Base-by-base conservation (phyloP, 257 asterid genomes). In the Rehmannia glutinosa region DNA sequence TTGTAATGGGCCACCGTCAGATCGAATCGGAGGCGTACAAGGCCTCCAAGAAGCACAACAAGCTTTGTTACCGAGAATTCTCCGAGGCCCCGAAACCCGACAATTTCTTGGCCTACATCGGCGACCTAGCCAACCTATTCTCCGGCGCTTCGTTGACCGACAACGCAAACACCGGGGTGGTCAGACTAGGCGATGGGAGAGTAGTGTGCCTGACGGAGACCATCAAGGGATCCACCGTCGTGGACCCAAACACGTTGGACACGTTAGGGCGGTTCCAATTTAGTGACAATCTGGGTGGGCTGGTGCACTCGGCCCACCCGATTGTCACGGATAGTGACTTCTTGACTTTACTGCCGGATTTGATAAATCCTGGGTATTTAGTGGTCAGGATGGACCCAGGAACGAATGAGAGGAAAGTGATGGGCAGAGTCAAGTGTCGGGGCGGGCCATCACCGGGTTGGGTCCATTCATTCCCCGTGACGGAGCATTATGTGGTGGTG, bases 301-400 rank as follows among this genome's bases (percentile, higher is more conserved):
- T 94, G 62, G 72, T 94, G 2, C 99, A 94, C 61, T 85, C 99
- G 5, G 99, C 99, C 15, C 99, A 94, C 78, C 99, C 99, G 23
- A 86, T 94, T 11, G 97, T 94, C 39, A 87, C 96, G 1, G 84
- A 85, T 11, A 71, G 55, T 0, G 99, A 87, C 28, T 91, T 91
- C 20, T 42, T 80, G 46, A 88, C 96, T 7, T 59, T 94, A 67
- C 35, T 94, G 42, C 99, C 99, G 1, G 96, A 94, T 83, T 64
- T 94, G 36, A 84, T 94, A 1, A 84, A 78, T 2, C 92, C 96
- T 0, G 98, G 99, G 3, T 91, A 94, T 36, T 7, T 74, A 15
- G 97, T 85, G 54, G 97, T 79, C 73, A 77, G 87, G 57, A 94
- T 94, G 99, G 86, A 80, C 1, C 65, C 86, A 2, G 95, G 97